Conservation (phyloP, 192 early-diverging fungal genomes). For the Linderina pennispora region DNA sequence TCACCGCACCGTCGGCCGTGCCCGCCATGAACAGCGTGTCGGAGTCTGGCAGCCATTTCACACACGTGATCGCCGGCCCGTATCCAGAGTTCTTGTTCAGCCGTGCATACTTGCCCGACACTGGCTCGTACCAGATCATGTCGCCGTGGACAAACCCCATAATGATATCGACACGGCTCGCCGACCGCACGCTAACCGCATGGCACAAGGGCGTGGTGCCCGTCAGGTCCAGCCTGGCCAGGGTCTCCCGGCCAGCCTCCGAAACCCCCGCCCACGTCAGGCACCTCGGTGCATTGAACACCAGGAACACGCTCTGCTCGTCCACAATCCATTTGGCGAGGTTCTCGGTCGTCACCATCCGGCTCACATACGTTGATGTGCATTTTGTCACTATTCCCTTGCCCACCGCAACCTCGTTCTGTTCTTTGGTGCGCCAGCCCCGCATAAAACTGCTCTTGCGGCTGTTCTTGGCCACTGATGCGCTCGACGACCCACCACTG, state of each 20-base stretch:
- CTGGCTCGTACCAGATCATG: slow-evolving; percentile 77
- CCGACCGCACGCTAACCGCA: slow-evolving; percentile 75
- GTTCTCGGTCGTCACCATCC: slow-evolving; percentile 66
- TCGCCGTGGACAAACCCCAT: slow-evolving; percentile 80
- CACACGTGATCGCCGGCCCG: slow-evolving; percentile 63
- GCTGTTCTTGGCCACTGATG: no score
- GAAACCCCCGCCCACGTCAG: slow-evolving; percentile 26
- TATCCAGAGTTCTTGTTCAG: slow-evolving; percentile 77
- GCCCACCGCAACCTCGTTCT: slow-evolving; percentile 47
- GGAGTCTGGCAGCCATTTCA: slow-evolving; percentile 88
- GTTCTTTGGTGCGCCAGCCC: no score
- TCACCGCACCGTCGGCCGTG: slow-evolving; percentile 75
- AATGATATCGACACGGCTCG: slow-evolving; percentile 74
- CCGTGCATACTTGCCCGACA: slow-evolving; percentile 78
- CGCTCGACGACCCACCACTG: background rate
- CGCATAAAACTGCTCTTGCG: slow-evolving; percentile 5
- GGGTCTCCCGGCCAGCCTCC: slow-evolving; percentile 52
- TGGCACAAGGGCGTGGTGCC: slow-evolving; percentile 77
- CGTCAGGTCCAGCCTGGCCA: slow-evolving; percentile 72
- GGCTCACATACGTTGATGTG: slow-evolving; percentile 64
- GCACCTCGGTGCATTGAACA: slow-evolving; percentile 32
- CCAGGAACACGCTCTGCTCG: slow-evolving; percentile 13
- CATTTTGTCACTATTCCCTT: slow-evolving; percentile 67
- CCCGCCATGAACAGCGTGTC: slow-evolving; percentile 80
- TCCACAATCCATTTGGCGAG: slow-evolving; percentile 41